These are phyloP conservation scores for Cenchrus fungigraminus DNA, from an alignment of 176 grass and related monocot genomes.

Conservation along the genomic window DNA sequence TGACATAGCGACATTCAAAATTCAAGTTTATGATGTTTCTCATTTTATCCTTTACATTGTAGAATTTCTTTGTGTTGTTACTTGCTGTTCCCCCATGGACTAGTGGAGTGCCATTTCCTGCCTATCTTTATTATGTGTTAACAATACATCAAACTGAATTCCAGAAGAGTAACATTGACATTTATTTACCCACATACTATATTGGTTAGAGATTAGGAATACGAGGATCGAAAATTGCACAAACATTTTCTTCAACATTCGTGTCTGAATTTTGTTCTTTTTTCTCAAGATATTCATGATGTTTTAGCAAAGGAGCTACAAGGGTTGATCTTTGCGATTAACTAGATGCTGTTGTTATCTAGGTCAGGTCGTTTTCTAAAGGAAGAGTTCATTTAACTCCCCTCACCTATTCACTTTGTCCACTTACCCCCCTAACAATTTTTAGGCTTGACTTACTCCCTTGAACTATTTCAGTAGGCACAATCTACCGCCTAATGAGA, in stretches of 20 bases:
- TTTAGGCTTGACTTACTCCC: no score
- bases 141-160: not conserved
- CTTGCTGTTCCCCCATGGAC: not conserved
- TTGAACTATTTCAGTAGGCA: no score
- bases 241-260: not conserved
- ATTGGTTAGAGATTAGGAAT: not conserved
- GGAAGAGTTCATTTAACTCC: no score
- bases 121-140: not conserved
- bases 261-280: not conserved
- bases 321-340: not conserved
- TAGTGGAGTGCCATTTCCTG: not conserved
- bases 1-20: not conserved
- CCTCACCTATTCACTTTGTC: no score
- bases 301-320: not conserved
- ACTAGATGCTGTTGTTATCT: not conserved
- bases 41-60: not conserved
- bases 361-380: not conserved
- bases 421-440: no score
- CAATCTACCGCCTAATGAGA: no score
- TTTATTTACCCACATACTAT: not conserved
- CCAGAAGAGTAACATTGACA: not conserved
- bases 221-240: not conserved
- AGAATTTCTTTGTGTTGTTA: not conserved
- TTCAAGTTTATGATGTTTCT: not conserved
- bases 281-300: not conserved